Percentiles rank a stretch among this genome's conserved stretches.
Conservation (phyloP, 345 rosid genomes). For the Erucastrum elatum region DNA sequence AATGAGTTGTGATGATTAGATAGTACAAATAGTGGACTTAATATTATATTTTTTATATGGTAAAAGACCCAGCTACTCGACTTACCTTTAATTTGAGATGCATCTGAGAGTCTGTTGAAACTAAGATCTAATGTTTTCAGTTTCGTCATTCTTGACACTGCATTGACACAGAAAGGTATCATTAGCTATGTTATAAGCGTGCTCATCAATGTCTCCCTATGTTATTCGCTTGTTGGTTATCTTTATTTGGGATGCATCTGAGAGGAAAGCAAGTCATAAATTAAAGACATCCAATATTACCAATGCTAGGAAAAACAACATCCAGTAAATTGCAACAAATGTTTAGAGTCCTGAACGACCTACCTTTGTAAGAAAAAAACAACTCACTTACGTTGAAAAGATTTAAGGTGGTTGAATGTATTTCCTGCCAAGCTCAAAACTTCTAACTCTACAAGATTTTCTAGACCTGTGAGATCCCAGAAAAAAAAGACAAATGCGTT, state of each 20-base stretch:
- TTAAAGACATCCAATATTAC: too few relatives aligned
- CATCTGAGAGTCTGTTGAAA: background rate
- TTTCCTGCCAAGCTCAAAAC: background rate
- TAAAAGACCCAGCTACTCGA: background rate
- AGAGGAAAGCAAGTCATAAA: too few relatives aligned
- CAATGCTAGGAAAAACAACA: too few relatives aligned
- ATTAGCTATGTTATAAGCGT: too few relatives aligned
- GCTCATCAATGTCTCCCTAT: too few relatives aligned
- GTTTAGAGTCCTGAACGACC: too few relatives aligned
- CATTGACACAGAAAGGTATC: background rate
- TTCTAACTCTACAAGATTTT: background rate
- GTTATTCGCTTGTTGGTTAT: too few relatives aligned
- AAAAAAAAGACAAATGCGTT: background rate
- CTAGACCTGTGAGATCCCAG: background rate
- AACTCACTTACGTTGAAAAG: background rate
- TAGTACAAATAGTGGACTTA: background rate
- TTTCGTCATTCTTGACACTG: background rate
- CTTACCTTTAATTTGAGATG: background rate
- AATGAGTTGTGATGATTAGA: background rate
- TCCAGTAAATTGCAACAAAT: too few relatives aligned
- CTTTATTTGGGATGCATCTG: too few relatives aligned
- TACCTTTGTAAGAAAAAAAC: background rate
- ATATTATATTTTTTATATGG: background rate
- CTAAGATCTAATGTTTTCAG: background rate
- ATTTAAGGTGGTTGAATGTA: background rate